Evolutionary conservation across 192 early-diverging fungal genomes (phyloP), one percentile per base, ranked within the genome.

Genomic region (Coemansia sp.): DNA sequence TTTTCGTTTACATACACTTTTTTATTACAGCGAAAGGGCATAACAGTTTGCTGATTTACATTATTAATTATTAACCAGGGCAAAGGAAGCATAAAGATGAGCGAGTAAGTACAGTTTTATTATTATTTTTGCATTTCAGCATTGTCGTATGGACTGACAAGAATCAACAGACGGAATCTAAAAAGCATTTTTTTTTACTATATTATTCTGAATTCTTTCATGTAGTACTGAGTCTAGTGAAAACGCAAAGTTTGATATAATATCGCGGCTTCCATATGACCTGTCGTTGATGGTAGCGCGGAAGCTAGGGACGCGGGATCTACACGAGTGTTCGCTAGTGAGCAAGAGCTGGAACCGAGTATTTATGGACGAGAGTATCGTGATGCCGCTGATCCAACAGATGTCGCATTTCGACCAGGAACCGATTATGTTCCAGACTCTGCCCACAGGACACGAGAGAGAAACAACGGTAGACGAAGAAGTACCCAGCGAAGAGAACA

Each of bases 361-460:
- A 34, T 71, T 81, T 17, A 66, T 73, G 17, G 57, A 60, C 60
- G 64, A 71, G 16, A 64, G 55, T 2, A 59, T 75, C 2, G 8
- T 81, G 3, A 33, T 64, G 16, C 78, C 73, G 30, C 30, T 72
- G 17, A 62, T 81, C 3, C 14, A 18, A 38, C 78, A 75, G 50
- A 18, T 72, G 34, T 75, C 73, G 17, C 78, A 81, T 56, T 81
- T 72, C 66, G 78, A 81, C 56, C 78, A 81, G 28, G 78, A 81
- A 64, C 71, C 78, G 18, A 54, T 81, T 4, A 64, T 81, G 63
- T 75, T 71, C 61, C 69, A 67, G 40, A 64, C 70, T 7, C 58
- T 80, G 49, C 72, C 69, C 7, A 66, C 20, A 11, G 72, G 63
- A 0, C 69, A 74, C 50, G 69, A 33, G 18, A 38, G 17, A 32